phyloP scores from a whole-genome alignment of 2,329 filamentous ascomycete genomes.

The Colletotrichum orchidophilum region DNA sequence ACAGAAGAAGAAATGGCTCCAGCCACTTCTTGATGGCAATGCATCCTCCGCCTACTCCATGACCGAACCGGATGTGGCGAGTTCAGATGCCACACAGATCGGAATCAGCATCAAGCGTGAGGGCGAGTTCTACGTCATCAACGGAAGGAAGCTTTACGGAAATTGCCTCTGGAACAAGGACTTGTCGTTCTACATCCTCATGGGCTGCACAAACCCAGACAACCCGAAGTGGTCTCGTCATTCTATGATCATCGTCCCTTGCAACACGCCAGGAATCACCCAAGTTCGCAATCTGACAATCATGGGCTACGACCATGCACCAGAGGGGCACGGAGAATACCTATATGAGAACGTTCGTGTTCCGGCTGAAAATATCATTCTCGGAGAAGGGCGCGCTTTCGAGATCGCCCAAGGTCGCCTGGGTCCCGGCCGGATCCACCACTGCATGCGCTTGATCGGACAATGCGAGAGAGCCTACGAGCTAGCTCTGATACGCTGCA shows the following conservation, averaged over 20 bases:
- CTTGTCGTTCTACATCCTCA: constrained; percentile 86
- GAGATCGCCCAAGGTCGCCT: background rate
- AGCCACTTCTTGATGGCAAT: constrained; percentile 81
- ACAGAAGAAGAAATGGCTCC: constrained; percentile 87
- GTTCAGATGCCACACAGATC: constrained; percentile 93
- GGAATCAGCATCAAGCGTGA: constrained; percentile 83
- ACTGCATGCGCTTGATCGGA: background rate
- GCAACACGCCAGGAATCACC: constrained; percentile 84
- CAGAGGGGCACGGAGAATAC: background rate
- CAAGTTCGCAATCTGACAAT: constrained; percentile 93
- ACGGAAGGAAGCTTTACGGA: constrained; percentile 65
- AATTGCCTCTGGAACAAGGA: constrained; percentile 35
- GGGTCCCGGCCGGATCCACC: background rate
- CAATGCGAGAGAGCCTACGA: background rate
- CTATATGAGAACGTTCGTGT: background rate
- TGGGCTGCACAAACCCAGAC: constrained; percentile 87
- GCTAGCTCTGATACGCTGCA: background rate
- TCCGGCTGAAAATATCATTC: background rate
- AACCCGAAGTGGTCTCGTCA: constrained; percentile 88
- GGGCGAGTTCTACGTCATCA: constrained; percentile 88
- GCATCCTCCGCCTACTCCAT: constrained; percentile 92
- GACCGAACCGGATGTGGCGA: constrained; percentile 91
- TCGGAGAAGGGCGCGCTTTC: background rate
- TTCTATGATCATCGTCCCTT: constrained; percentile 89
- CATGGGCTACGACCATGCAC: constrained; percentile 93